Evolutionary conservation across 331 rosid species (phyloP).

Genomic region (Telfairia occidentalis): DNA sequence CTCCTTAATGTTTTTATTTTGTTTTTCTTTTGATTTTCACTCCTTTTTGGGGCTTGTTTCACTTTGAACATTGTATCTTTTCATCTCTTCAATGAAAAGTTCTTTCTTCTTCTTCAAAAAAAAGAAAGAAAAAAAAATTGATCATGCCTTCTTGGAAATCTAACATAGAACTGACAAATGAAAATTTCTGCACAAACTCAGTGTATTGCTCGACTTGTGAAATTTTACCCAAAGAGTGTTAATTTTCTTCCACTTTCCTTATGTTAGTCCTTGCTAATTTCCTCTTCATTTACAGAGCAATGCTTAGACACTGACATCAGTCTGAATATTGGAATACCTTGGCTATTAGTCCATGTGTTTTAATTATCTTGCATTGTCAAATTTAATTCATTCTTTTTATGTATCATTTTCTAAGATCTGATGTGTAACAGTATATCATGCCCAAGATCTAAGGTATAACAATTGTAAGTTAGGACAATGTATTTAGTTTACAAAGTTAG

Average conservation of each 20-base stretch:
- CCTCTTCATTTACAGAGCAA: neutral
- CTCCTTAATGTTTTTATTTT: too few relatives aligned
- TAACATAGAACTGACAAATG: neutral
- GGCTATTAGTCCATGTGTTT: neutral
- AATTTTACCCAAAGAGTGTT: neutral
- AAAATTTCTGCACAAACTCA: neutral
- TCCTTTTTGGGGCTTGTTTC: too few relatives aligned
- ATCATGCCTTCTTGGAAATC: neutral
- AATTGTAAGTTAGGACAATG: neutral
- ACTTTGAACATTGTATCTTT: too few relatives aligned
- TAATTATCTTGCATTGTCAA: neutral
- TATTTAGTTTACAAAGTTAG: neutral
- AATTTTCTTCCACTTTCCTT: neutral
- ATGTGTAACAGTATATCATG: too few relatives aligned
- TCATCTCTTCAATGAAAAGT: too few relatives aligned
- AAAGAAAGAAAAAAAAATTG: too few relatives aligned
- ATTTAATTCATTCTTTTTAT: constrained; percentile 7
- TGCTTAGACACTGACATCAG: neutral
- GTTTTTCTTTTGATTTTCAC: too few relatives aligned
- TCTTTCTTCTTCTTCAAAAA: too few relatives aligned
- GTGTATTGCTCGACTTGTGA: neutral
- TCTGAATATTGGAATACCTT: neutral
- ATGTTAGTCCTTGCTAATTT: neutral
- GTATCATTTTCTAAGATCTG: neutral
- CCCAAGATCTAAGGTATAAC: neutral